Evolutionary conservation across 306 rosid species (phyloP).

Genomic region (Rosa persica): DNA sequence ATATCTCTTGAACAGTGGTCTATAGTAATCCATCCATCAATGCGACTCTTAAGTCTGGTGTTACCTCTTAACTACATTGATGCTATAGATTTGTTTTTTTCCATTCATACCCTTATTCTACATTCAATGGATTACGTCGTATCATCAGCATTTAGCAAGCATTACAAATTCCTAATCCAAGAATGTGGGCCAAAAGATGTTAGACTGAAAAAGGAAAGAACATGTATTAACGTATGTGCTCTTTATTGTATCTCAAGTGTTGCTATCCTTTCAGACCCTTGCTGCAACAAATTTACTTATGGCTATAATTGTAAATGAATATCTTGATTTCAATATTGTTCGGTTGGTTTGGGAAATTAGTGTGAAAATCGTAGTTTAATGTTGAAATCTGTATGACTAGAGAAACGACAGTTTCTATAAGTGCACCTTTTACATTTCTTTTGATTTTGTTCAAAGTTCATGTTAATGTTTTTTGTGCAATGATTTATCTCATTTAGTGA

Average conservation of each 20-base stretch:
- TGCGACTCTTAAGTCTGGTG: background rate
- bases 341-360: no score
- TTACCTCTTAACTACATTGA: background rate
- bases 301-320: no score
- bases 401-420: no score
- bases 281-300: conserved; percentile 71
- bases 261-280: conserved; percentile 64
- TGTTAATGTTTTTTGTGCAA: no score
- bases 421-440: no score
- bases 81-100: background rate
- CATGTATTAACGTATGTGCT: background rate
- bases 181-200: background rate
- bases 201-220: background rate
- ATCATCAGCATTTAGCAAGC: background rate
- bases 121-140: background rate
- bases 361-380: no score
- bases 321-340: no score
- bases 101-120: background rate
- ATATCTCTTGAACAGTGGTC: background rate
- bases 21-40: background rate
- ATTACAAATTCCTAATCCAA: background rate
- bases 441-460: no score
- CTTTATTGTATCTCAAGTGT: conserved; percentile 11
- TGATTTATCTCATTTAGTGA: no score
- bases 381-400: no score